Base-by-base conservation (phyloP, 2,329 filamentous ascomycete species). In the Sporothrix sp. region DNA sequence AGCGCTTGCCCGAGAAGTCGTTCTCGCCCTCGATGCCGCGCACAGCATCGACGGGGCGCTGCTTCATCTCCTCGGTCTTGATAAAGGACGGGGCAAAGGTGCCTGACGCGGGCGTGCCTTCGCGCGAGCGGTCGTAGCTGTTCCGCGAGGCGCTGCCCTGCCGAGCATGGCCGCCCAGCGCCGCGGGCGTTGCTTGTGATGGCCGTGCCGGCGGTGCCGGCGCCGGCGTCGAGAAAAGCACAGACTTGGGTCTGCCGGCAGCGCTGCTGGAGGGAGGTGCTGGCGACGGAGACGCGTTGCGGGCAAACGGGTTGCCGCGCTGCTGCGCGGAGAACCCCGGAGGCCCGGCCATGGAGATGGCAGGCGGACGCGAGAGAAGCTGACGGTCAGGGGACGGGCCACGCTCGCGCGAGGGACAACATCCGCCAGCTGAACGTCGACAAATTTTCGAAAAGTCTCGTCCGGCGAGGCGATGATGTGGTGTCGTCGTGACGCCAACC, bases 51-150 rank as follows among this genome's bases (percentile, higher is more conserved):
- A 73, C 66, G 30, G 67, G 58, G 48, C 52, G 54, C 38, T 61
- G 71, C 58, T 81, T 76, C 66, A 86, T 71, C 57, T 90, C 87
- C 57, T 95, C 89, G 0, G 82, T 80, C 66, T 91, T 93, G 69
- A 98, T 97, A 67, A 98, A 98, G 9, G 88, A 87, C 3, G 91
- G 93, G 32, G 93, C 91, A 71, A 98, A 98, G 1, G 93, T 98
- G 57, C 79, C 85, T 0, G 85, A 87, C 7, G 74, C 72, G 7
- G 80, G 75, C 2, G 76, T 77, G 59, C 73, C 78, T 53, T 76
- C 81, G 57, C 78, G 76, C 5, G 89, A 93, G 57, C 83, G 78
- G 43, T 66, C 69, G 25, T 74, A 70, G 18, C 66, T 64, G 57
- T 75, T 70, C 27, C 69, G 66, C 16, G 63, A 56, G 21, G 58